Evolutionary conservation across 2,329 filamentous ascomycete genomes (phyloP).

Genomic region (Penicillium rolfsii): DNA sequence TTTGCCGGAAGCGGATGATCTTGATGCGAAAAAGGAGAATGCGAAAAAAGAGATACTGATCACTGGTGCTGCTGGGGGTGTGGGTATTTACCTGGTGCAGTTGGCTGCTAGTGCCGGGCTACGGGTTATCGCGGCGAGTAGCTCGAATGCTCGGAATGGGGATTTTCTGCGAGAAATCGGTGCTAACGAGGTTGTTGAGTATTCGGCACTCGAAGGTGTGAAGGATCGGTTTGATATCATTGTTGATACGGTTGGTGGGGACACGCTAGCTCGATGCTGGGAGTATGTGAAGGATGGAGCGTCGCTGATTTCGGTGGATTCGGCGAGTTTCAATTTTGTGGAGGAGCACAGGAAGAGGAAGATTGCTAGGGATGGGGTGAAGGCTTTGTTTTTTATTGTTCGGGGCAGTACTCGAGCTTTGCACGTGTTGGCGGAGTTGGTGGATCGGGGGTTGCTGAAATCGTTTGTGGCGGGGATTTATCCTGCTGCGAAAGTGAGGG

Average conservation of each 20-base stretch:
- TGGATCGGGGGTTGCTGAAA: conserved; percentile 17
- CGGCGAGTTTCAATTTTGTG: conserved; percentile 35
- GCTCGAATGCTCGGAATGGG: conserved; percentile 40
- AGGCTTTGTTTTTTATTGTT: conserved; percentile 31
- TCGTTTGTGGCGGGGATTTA: conserved; percentile 27
- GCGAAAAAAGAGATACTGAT: conserved; percentile 33
- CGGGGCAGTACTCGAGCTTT: conserved; percentile 17
- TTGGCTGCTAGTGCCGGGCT: conserved; percentile 38
- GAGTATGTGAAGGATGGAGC: conserved; percentile 22
- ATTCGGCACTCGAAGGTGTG: conserved; percentile 23
- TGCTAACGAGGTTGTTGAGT: conserved; percentile 46
- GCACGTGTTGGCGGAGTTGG: conserved; percentile 18
- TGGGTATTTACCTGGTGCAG: conserved; percentile 45
- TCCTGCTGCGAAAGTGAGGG: conserved; percentile 20
- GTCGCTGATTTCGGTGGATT: conserved; percentile 35
- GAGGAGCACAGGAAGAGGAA: conserved; percentile 25
- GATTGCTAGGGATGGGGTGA: conserved; percentile 24
- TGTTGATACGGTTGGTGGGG: conserved; percentile 35
- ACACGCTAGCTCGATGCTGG: conserved; percentile 29
- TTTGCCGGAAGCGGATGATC: conserved; percentile 2
- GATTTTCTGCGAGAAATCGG: conserved; percentile 42
- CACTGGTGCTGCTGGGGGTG: conserved; percentile 45
- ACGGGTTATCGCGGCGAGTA: conserved; percentile 41
- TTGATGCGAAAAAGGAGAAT: background rate
- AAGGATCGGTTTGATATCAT: conserved; percentile 28